phyloP scores from a whole-genome alignment of 1,139 yeast species.

The Candida anutae region DNA sequence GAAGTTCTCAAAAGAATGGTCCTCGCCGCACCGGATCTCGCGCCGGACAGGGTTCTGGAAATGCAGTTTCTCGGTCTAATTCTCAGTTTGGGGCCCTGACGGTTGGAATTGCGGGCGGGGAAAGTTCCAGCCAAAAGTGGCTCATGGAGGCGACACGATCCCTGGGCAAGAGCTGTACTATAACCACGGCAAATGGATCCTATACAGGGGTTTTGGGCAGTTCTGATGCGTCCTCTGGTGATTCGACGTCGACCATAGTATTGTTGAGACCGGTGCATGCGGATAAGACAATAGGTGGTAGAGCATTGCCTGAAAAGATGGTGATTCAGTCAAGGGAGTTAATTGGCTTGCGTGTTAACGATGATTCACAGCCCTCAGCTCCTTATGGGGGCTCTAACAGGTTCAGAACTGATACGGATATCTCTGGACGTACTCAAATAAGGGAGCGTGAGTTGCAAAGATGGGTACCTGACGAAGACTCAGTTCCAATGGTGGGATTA shows the following conservation, averaged over 20 bases:
- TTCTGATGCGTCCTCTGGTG: conserved; percentile 15
- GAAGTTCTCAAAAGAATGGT: too few relatives aligned
- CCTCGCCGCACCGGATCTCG: too few relatives aligned
- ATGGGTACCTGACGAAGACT: conserved; percentile 73
- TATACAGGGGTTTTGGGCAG: conserved; percentile 51
- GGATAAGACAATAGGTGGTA: conserved; percentile 11
- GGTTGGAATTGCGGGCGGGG: too few relatives aligned
- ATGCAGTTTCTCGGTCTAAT: too few relatives aligned
- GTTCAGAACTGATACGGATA: conserved; percentile 83
- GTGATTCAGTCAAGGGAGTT: conserved; percentile 54
- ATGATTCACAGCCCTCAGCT: conserved; percentile 22
- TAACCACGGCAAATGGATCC: conserved; percentile 57
- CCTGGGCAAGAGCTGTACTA: conserved; percentile 48
- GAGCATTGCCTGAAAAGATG: conserved; percentile 34
- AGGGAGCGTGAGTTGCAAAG: conserved; percentile 69
- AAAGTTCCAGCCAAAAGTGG: too few relatives aligned
- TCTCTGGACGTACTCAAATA: conserved; percentile 42
- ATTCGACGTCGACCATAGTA: conserved; percentile 40
- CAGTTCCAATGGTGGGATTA: conserved; percentile 25
- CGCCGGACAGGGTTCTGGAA: too few relatives aligned
- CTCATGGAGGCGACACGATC: conserved; percentile 44
- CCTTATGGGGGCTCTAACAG: conserved; percentile 3
- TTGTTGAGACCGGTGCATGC: conserved; percentile 37
- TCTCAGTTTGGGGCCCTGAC: too few relatives aligned
- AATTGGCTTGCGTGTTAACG: conserved; percentile 48